Evolutionary conservation across 2,329 filamentous ascomycete species (phyloP).

Genomic region (Colletotrichum tabaci): DNA sequence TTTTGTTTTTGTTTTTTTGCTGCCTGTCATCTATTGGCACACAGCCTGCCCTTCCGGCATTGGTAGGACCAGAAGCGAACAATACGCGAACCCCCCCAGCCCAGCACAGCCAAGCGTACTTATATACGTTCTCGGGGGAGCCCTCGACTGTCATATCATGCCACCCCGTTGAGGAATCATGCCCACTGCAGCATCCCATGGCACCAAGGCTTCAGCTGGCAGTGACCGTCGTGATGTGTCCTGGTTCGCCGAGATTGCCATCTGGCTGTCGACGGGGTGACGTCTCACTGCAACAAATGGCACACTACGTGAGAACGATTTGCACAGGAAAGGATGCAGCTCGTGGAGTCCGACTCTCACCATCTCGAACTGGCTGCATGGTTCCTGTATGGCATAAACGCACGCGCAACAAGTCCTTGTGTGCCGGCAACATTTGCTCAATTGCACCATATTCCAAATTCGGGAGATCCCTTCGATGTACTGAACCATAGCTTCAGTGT

Average conservation of each 20-base stretch:
- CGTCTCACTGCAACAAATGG: neutral
- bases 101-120: no score
- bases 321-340: neutral
- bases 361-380: neutral
- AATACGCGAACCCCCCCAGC: neutral
- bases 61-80: conserved; percentile 4
- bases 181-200: neutral
- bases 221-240: neutral
- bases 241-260: neutral
- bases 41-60: neutral
- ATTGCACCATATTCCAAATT: neutral
- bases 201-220: neutral
- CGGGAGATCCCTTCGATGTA: neutral
- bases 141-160: neutral
- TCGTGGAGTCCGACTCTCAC: neutral
- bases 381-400: neutral
- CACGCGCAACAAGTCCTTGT: neutral
- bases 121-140: neutral
- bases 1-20: neutral
- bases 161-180: neutral
- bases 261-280: no score
- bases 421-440: neutral
- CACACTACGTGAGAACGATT: neutral
- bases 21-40: conserved; percentile 5
- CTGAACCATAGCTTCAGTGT: neutral